These are phyloP conservation scores for Stenocarpella maydis DNA, from an alignment of 2,329 filamentous ascomycete species.

Conservation along the genomic window DNA sequence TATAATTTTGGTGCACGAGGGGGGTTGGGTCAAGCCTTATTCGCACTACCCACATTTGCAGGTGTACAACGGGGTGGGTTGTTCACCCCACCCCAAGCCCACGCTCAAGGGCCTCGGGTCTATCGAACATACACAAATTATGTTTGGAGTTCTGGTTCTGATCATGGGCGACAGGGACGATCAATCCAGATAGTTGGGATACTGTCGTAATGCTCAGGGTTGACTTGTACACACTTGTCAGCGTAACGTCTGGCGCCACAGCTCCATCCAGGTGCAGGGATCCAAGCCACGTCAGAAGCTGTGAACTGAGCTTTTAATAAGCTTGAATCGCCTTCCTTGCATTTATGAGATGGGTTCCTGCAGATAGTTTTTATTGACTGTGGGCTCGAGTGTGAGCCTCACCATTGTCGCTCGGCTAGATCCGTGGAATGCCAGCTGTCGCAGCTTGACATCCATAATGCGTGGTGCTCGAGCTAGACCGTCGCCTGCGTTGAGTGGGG, in stretches of 20 bases:
- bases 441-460: background rate
- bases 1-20: background rate
- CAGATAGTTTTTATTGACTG: background rate
- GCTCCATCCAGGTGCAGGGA: slow-evolving; percentile 19
- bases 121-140: no score
- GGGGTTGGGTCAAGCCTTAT: background rate
- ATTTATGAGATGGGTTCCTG: background rate
- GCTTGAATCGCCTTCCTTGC: slow-evolving; percentile 6
- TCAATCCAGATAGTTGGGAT: background rate
- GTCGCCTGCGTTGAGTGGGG: background rate
- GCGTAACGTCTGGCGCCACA: background rate
- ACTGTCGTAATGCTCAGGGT: background rate
- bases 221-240: no score
- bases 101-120: no score
- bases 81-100: background rate
- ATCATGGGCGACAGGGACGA: no score
- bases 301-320: slow-evolving; percentile 13
- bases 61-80: background rate
- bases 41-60: no score
- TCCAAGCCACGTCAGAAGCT: slow-evolving; percentile 10
- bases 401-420: background rate
- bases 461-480: background rate
- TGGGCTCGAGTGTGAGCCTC: background rate
- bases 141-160: no score
- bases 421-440: background rate